Evolutionary conservation across 2,329 filamentous ascomycete species (phyloP), one percentile per base, ranked within the genome.

Genomic region (Neofusicoccum ribis): DNA sequence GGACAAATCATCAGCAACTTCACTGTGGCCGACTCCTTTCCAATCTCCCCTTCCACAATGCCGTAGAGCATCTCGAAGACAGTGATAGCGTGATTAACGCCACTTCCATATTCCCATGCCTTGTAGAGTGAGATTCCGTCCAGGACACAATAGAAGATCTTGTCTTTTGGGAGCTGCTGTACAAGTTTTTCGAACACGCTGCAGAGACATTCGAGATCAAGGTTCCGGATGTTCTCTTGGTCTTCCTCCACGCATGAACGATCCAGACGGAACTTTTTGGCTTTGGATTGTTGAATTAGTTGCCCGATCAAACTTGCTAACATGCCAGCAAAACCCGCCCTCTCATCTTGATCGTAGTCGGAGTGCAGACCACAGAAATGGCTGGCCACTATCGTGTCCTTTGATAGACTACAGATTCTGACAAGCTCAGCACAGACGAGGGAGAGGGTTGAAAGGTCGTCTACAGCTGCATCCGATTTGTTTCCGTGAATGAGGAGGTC

Each of bases 51-150:
- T 6, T 39, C 34, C 1, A 52, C 31, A 27, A 52, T n/a, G 31
- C 31, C 34, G 11, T 11, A 52, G 0, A 52, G 34, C n/a, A 6
- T 52, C 8, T 39, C n/a, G 7, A 52, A 20, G 1, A 39, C 15
- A 8, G 31, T 11, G 3, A 39, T 31, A 9, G 34, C 34, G 20
- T 37, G 7, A 2, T 14, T 17, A 5, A 15, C 17, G 15, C 17
- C 50, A 9, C 1, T 9, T 20, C 23, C 31, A 20, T 23, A 27
- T 3, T 66, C 43, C 14, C 12, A 23, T 14, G 47, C 61, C 34
- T 67, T 66, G 27, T 62, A 68, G 8, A 66, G 41, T 23, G 67
- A 63, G 20, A 68, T 64, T 3, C 66, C 64, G 50, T 68, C 67
- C n/a, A 68, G 58, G 23, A 68, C 27, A 41, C 67, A 68, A 15